These are phyloP conservation scores for Thinopyrum elongatum DNA, from an alignment of 176 grass and related monocot genomes.

Conservation along the genomic window DNA sequence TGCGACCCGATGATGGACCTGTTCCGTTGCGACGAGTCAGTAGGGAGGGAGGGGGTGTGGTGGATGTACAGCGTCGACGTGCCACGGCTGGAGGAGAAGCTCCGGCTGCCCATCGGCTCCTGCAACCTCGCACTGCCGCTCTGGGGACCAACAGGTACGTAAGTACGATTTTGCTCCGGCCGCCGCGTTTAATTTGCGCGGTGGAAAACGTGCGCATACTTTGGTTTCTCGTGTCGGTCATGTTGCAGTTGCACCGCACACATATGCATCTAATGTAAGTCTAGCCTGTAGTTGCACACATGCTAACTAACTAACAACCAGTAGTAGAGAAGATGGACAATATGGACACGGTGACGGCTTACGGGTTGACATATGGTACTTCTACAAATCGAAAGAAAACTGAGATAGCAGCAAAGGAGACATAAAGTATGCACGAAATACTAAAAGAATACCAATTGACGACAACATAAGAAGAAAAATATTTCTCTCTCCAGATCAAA, in stretches of 20 bases:
- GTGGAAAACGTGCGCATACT: not conserved
- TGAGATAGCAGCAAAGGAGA: not conserved
- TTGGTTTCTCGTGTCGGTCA: not conserved
- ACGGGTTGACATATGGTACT: too few species aligned
- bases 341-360: not conserved
- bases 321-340: not conserved
- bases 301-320: not conserved
- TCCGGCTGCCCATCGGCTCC: slow-evolving; percentile 55
- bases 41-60: slow-evolving; percentile 58
- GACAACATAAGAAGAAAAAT: not conserved
- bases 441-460: not conserved
- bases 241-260: not conserved
- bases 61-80: slow-evolving; percentile 69
- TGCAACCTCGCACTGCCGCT: slow-evolving; percentile 72
- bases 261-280: not conserved
- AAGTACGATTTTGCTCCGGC: too few species aligned
- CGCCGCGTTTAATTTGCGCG: too few species aligned
- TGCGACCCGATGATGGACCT: slow-evolving; percentile 94
- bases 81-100: slow-evolving; percentile 62
- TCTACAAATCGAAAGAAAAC: not conserved
- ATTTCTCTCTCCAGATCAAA: too few species aligned
- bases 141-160: slow-evolving; percentile 60
- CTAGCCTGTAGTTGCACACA: not conserved
- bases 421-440: not conserved
- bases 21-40: slow-evolving; percentile 78